phyloP scores from a whole-genome alignment of 1,284 basidiomycete species.

The Cryptococcus neoformans region DNA sequence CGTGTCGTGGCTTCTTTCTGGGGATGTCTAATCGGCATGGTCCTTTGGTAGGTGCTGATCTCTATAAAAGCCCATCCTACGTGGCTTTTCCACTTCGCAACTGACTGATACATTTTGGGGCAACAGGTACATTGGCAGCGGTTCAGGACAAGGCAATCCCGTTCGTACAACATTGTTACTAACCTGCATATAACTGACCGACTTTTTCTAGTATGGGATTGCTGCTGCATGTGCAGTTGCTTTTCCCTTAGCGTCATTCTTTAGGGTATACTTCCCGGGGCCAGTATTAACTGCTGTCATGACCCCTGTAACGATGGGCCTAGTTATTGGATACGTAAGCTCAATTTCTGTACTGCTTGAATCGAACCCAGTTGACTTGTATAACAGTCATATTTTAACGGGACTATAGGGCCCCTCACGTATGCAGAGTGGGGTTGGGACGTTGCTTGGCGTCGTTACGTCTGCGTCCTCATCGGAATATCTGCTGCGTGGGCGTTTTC shows the following conservation, averaged over 20 bases:
- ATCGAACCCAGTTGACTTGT: not conserved
- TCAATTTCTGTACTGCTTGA: not conserved
- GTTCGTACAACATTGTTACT: conserved; percentile 11
- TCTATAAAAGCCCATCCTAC: too few relatives aligned
- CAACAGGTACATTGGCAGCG: conserved; percentile 68
- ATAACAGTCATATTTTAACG: conserved; percentile 41
- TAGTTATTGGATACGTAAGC: conserved; percentile 63
- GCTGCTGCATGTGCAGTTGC: conserved; percentile 65
- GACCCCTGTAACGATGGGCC: conserved; percentile 64
- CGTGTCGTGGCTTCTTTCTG: conserved; percentile 66
- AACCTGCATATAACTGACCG: not conserved
- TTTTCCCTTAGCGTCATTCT: conserved; percentile 60
- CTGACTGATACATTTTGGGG: conserved; percentile 7
- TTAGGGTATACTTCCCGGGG: conserved; percentile 69
- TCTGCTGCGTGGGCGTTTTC: conserved; percentile 44
- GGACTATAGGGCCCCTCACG: conserved; percentile 37
- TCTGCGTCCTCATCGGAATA: conserved; percentile 46
- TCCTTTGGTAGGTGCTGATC: conserved; percentile 27
- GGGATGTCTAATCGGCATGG: conserved; percentile 65
- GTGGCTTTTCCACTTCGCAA: conserved; percentile 44
- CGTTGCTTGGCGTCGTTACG: conserved; percentile 52
- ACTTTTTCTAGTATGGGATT: conserved; percentile 59
- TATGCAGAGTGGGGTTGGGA: conserved; percentile 49
- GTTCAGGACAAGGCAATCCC: conserved; percentile 63
- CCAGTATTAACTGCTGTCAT: conserved; percentile 58